Base-by-base conservation (phyloP, 2,329 filamentous ascomycete genomes). In the Parascedosporium putredinis region DNA sequence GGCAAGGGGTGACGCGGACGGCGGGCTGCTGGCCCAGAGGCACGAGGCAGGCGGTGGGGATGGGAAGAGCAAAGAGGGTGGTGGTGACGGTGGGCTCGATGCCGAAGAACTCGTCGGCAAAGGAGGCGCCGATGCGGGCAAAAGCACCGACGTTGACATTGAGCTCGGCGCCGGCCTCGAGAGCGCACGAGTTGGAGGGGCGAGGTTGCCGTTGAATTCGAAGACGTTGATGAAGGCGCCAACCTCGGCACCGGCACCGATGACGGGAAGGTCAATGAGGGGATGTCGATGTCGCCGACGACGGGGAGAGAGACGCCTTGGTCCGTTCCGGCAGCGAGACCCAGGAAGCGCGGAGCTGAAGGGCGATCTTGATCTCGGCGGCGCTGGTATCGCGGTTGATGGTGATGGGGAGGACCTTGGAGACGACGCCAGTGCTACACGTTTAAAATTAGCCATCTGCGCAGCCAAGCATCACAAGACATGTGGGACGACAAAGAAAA, bases 191-290 rank as follows among this genome's bases (percentile, higher is more conserved):
- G 33, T 40, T 20, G 2, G 43, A n/a, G 49, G 49, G 1, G 43
- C 43, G 12, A 47, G 25, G 31, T 22, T 46, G 20, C 42, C 49
- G 49, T 34, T 24, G 29, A 45, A 46, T 22, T 50, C 49, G 23
- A 47, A 10, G 3, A 50, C 22, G 33, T 50, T 50, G 49, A 50
- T 45, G 34, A 46, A 46, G 14, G 49, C 49, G n/a, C 49, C 49
- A 7, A 50, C 49, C n/a, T 40, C 31, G 34, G 34, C 44, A 12
- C 49, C 49, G 12, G 49, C 49, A 4, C 33, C 42, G 16, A 50
- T 36, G 23, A n/a, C 25, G 27, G 49, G 49, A 14, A 50, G 42
- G 42, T 43, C 36, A 29, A 33, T 18, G n/a, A 44, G 12, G 6
- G 47, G 38, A 34, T 44, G 20, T 44, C 47, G 20, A 50, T 8